phyloP scores from a whole-genome alignment of 305 asterid genomes.

The Andrographis paniculata region DNA sequence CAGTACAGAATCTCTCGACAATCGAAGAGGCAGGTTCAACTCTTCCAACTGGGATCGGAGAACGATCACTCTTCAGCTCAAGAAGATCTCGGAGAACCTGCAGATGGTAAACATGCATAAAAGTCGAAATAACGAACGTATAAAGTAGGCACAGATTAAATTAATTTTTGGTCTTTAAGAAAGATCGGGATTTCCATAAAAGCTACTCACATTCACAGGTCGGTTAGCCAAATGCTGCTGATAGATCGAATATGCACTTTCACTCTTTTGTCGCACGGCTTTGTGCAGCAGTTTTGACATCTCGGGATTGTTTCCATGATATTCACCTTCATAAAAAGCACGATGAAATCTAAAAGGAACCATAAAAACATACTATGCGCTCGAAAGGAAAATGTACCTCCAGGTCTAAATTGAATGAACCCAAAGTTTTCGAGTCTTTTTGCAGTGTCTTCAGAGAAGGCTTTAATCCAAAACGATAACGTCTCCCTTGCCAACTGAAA shows the following conservation, averaged over 20 bases:
- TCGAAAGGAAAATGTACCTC: constrained; percentile 49
- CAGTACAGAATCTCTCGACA: constrained; percentile 95
- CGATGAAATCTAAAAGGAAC: background rate
- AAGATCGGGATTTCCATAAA: too few species aligned
- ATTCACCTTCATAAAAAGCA: constrained; percentile 58
- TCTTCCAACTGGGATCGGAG: constrained; percentile 93
- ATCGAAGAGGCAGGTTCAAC: constrained; percentile 91
- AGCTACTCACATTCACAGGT: constrained; percentile 83
- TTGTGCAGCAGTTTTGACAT: constrained; percentile 99
- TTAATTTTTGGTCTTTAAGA: too few species aligned
- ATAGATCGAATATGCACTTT: constrained; percentile 78
- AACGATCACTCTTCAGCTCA: constrained; percentile 73
- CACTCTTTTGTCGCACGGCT: constrained; percentile 95
- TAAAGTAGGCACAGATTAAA: too few species aligned
- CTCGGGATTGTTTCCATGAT: constrained; percentile 98
- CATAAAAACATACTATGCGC: constrained; percentile 1
- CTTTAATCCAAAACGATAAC: constrained; percentile 93
- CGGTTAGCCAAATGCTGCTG: constrained; percentile 97
- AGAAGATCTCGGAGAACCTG: constrained; percentile 98
- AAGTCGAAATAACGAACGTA: too few species aligned
- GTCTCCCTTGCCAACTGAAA: constrained; percentile 96
- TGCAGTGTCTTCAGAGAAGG: constrained; percentile 97
- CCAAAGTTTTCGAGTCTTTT: constrained; percentile 98
- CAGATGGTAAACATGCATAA: constrained; percentile 18
- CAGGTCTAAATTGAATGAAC: constrained; percentile 92